These are phyloP conservation scores for Fusarium sublunatum DNA, from an alignment of 2,329 filamentous ascomycete species.

Conservation along the genomic window DNA sequence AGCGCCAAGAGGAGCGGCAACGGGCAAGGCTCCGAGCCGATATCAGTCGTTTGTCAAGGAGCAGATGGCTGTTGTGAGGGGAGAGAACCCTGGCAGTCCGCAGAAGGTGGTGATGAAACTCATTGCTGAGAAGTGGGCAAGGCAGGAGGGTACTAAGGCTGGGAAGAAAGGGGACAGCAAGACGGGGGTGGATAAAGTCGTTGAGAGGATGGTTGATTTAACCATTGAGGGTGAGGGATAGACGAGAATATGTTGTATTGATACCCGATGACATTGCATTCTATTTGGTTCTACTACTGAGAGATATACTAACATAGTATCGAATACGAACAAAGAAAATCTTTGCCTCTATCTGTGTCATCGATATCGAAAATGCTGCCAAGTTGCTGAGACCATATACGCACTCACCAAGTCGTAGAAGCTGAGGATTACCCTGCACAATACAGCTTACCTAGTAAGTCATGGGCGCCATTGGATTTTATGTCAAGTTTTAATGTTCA, in stretches of 20 bases:
- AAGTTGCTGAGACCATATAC: not conserved
- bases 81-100: slow-evolving; percentile 64
- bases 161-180: slow-evolving; percentile 24
- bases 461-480: too few relatives aligned
- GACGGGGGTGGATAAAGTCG: slow-evolving; percentile 36
- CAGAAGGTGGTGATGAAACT: slow-evolving; percentile 77
- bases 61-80: slow-evolving; percentile 72
- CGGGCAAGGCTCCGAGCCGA: slow-evolving; percentile 48
- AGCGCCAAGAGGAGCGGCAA: slow-evolving; percentile 59
- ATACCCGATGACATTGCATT: slow-evolving; percentile 15
- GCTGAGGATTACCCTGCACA: not conserved
- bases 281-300: not conserved
- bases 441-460: not conserved
- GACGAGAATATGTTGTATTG: not conserved
- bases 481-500: too few relatives aligned
- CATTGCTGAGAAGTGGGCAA: slow-evolving; percentile 72
- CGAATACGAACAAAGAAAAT: not conserved
- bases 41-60: slow-evolving; percentile 71
- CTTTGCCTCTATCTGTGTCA: too few relatives aligned
- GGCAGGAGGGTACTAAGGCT: slow-evolving; percentile 54
- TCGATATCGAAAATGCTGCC: too few relatives aligned
- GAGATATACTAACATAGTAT: not conserved
- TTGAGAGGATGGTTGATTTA: slow-evolving; percentile 44
- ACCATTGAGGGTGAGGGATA: slow-evolving; percentile 40
- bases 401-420: too few relatives aligned